These are phyloP conservation scores for Asparagopsis taxiformis DNA, from an alignment of 31 red algal species.

Conservation along the genomic window DNA sequence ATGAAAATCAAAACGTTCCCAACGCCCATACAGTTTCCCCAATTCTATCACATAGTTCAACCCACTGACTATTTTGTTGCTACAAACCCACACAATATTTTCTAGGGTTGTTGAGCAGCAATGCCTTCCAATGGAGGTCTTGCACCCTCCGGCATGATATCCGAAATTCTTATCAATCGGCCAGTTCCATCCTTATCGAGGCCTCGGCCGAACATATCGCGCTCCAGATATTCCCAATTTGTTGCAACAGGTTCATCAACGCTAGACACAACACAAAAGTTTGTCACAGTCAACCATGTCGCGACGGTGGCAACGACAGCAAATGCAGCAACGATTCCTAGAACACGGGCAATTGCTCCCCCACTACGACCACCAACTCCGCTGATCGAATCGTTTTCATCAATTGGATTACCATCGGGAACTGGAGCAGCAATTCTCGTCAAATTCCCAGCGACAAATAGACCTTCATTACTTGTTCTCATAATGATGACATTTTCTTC, in stretches of 20 bases:
- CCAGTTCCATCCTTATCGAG: slow-evolving; percentile 4
- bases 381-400: neutral
- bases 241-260: slow-evolving; percentile 8
- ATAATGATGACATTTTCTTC: neutral
- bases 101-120: neutral
- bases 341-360: slow-evolving; percentile 8
- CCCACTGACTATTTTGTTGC: neutral
- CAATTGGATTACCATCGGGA: neutral
- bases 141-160: slow-evolving; percentile 20
- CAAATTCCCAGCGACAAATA: neutral
- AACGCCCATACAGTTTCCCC: neutral
- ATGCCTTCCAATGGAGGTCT: neutral
- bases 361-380: slow-evolving; percentile 4
- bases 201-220: slow-evolving; percentile 40
- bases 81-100: neutral
- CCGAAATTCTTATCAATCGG: neutral
- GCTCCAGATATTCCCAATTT: slow-evolving; percentile 50
- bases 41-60: neutral
- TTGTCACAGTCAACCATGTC: slow-evolving; percentile 42
- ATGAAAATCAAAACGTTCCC: neutral
- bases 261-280: slow-evolving; percentile 16
- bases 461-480: neutral
- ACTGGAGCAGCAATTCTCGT: neutral
- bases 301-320: slow-evolving; percentile 15
- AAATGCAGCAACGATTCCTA: slow-evolving; percentile 25